phyloP scores from a whole-genome alignment of 768 basidiomycete species.

The Dioszegia aurantiaca region DNA sequence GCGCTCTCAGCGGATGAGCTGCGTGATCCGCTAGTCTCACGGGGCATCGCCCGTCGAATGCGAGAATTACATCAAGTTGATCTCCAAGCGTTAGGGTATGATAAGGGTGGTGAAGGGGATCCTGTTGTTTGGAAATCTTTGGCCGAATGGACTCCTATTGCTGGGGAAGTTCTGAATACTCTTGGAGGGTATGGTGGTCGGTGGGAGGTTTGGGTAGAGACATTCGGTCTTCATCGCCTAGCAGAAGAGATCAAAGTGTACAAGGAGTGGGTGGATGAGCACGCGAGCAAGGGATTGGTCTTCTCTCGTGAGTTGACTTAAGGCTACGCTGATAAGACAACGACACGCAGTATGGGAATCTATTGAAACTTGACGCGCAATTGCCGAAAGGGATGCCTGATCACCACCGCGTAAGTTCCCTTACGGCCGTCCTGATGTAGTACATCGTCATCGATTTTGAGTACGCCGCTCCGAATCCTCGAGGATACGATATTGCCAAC shows the following conservation, averaged over 20 bases:
- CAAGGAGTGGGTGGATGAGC: slow-evolving; percentile 65
- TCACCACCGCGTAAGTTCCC: slow-evolving; percentile 65
- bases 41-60: slow-evolving; percentile 92
- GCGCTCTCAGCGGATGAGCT: slow-evolving; percentile 76
- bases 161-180: slow-evolving; percentile 66
- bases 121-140: slow-evolving; percentile 48
- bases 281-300: slow-evolving; percentile 61
- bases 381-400: slow-evolving; percentile 60
- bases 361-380: slow-evolving; percentile 66
- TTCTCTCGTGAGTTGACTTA: slow-evolving; percentile 51
- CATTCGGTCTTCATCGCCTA: slow-evolving; percentile 67
- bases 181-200: slow-evolving; percentile 51
- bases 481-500: slow-evolving; percentile 93
- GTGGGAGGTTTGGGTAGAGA: slow-evolving; percentile 51
- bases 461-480: slow-evolving; percentile 87
- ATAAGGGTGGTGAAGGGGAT: slow-evolving; percentile 30
- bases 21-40: slow-evolving; percentile 69
- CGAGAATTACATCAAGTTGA: slow-evolving; percentile 92
- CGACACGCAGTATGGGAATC: slow-evolving; percentile 92
- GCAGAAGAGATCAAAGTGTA: slow-evolving; percentile 67
- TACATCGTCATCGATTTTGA: slow-evolving; percentile 97
- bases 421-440: slow-evolving; percentile 39
- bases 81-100: slow-evolving; percentile 60
- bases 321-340: slow-evolving; percentile 65
- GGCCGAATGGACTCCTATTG: slow-evolving; percentile 59